Conservation (phyloP, 169 alveolate genomes). For the Amoebophrya sp. region DNA sequence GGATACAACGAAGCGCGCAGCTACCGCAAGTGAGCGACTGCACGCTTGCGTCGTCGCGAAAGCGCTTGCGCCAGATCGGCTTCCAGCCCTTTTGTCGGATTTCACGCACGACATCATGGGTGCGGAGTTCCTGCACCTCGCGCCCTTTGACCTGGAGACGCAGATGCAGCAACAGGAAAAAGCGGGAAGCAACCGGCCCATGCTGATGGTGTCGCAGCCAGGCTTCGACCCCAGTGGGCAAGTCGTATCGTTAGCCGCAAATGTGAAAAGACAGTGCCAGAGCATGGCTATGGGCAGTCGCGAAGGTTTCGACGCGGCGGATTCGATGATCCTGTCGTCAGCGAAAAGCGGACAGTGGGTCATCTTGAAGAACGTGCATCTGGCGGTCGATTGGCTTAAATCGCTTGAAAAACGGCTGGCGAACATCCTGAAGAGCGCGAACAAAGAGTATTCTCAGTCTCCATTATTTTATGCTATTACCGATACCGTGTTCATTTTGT, state of each 20-base stretch:
- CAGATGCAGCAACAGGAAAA: not conserved
- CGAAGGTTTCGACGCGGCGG: constrained; percentile 90
- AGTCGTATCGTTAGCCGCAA: not conserved
- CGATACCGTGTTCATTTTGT: no score
- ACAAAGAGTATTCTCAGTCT: no score
- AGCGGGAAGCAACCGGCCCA: not conserved
- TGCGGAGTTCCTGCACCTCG: not conserved
- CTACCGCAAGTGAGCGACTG: not conserved
- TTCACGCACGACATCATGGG: not conserved
- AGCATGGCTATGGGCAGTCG: constrained; percentile 95
- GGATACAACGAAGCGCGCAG: no score
- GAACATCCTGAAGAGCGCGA: constrained; percentile 67
- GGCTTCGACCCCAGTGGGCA: constrained; percentile 94
- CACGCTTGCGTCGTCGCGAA: not conserved
- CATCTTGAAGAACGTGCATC: constrained; percentile 91
- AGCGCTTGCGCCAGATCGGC: not conserved
- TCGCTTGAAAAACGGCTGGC: constrained; percentile 88
- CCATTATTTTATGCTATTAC: no score
- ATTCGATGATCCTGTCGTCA: constrained; percentile 73
- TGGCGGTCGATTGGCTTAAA: constrained; percentile 89
- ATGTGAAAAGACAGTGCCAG: constrained; percentile 40
- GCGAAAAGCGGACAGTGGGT: constrained; percentile 93
- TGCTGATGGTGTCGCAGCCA: constrained; percentile 82
- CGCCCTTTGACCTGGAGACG: not conserved
- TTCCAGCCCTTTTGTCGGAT: not conserved